These are phyloP conservation scores for Neopestalotiopsis clavispora DNA, from an alignment of 2,329 filamentous ascomycete species.

Conservation along the genomic window DNA sequence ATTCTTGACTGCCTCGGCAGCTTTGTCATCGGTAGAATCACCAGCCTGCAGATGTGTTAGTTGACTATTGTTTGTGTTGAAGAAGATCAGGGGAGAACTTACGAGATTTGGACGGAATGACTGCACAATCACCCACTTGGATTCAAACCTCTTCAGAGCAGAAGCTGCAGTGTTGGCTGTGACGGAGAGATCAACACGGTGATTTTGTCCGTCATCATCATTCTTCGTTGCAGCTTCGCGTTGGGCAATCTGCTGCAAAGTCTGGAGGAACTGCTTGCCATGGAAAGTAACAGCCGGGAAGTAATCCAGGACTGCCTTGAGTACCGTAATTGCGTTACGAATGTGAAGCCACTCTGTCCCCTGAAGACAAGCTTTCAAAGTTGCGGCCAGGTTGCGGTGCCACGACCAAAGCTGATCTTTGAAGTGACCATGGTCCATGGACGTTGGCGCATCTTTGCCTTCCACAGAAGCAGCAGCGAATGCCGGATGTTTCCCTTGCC, in stretches of 20 bases:
- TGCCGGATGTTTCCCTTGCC: conserved; percentile 68
- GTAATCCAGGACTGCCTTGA: conserved; percentile 78
- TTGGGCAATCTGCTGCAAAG: conserved; percentile 69
- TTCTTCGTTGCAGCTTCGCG: conserved; percentile 60
- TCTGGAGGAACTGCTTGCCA: conserved; percentile 68
- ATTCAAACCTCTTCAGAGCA: conserved; percentile 69
- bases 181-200: conserved; percentile 76
- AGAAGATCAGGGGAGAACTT: conserved; percentile 34
- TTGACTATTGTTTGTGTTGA: conserved; percentile 21
- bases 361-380: conserved; percentile 81
- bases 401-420: conserved; percentile 85
- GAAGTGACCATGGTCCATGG: conserved; percentile 86
- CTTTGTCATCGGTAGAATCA: conserved; percentile 42
- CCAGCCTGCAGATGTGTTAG: conserved; percentile 48
- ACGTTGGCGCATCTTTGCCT: conserved; percentile 71
- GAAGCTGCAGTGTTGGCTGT: conserved; percentile 74
- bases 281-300: conserved; percentile 94
- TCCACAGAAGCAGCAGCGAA: conserved; percentile 77
- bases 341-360: conserved; percentile 97
- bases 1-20: conserved; percentile 38
- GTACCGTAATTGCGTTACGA: conserved; percentile 88
- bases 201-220: conserved; percentile 57
- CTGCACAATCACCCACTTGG: conserved; percentile 75
- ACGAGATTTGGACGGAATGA: conserved; percentile 72
- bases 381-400: conserved; percentile 82